Evolutionary conservation across 2,329 filamentous ascomycete genomes (phyloP).

Genomic region (Clonostachys rosea): DNA sequence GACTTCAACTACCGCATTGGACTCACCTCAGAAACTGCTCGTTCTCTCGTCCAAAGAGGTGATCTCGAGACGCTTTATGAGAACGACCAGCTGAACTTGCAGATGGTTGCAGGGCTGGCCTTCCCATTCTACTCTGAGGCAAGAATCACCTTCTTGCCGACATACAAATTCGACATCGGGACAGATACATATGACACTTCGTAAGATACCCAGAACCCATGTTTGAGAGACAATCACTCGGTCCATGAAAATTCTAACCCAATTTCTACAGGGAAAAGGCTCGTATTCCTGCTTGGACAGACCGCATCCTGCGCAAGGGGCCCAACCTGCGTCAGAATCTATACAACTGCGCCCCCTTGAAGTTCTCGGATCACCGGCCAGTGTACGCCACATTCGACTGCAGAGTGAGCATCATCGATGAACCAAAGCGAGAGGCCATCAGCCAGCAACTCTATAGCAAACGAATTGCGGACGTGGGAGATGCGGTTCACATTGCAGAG

Average conservation of each 20-base stretch:
- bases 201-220: constrained; percentile 34
- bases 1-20: constrained; percentile 99
- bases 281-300: constrained; percentile 95
- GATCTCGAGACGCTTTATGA: constrained; percentile 80
- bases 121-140: constrained; percentile 93
- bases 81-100: constrained; percentile 91
- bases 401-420: constrained; percentile 75
- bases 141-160: constrained; percentile 82
- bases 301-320: constrained; percentile 86
- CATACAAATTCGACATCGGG: constrained; percentile 92
- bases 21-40: constrained; percentile 71
- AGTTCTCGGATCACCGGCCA: constrained; percentile 93
- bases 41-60: constrained; percentile 64
- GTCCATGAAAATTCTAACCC: not conserved
- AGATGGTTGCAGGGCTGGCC: constrained; percentile 88
- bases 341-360: constrained; percentile 77
- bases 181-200: constrained; percentile 89
- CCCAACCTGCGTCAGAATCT: constrained; percentile 74
- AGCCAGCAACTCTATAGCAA: constrained; percentile 71
- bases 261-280: constrained; percentile 66
- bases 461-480: constrained; percentile 61
- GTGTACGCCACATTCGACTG: constrained; percentile 90
- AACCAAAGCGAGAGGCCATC: constrained; percentile 65
- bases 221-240: constrained; percentile 5
- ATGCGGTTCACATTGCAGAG: constrained; percentile 48